Conservation (phyloP, 371 early-diverging fungal species). For the Mucor ambiguus region DNA sequence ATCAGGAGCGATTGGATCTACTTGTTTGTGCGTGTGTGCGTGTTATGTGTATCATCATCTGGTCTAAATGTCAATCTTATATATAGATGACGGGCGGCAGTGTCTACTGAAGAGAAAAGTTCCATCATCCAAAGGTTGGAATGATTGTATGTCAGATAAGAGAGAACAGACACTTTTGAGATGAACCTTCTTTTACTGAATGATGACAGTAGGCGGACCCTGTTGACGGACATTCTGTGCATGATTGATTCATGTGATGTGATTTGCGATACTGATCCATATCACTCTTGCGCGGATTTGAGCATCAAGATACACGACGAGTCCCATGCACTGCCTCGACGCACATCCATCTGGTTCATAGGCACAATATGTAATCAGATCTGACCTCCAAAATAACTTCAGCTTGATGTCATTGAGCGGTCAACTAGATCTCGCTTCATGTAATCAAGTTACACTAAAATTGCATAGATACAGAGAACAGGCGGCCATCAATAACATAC, state of each 20-base stretch:
- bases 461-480: background rate
- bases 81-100: too few species aligned
- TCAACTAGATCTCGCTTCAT: background rate
- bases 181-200: too few species aligned
- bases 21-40: background rate
- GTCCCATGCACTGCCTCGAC: too few species aligned
- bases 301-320: too few species aligned
- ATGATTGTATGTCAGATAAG: too few species aligned
- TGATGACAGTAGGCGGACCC: background rate
- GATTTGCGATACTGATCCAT: background rate
- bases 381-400: too few species aligned
- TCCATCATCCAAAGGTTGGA: background rate
- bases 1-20: conserved; percentile 1
- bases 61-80: background rate
- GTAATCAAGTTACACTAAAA: background rate
- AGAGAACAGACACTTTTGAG: too few species aligned
- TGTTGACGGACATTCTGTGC: background rate
- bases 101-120: background rate
- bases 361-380: too few species aligned
- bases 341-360: too few species aligned
- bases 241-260: background rate
- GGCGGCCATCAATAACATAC: too few species aligned
- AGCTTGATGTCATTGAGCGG: background rate
- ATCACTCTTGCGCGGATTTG: background rate
- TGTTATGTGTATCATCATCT: background rate